Evolutionary conservation across 2,329 filamentous ascomycete species (phyloP), one percentile per base, ranked within the genome.

Genomic region (Monascus ruber): DNA sequence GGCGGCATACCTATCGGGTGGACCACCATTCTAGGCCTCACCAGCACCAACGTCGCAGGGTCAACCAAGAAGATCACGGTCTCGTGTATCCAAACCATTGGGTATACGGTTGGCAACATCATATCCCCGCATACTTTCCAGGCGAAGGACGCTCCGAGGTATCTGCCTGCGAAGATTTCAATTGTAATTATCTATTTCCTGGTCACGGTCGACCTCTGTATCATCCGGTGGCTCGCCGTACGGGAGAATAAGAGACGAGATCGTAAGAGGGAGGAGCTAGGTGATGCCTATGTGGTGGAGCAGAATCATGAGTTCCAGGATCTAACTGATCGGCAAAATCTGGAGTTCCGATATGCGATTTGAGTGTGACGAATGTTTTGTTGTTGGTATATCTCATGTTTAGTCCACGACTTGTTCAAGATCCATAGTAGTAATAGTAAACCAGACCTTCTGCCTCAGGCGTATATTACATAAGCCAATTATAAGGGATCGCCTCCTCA

Each of bases 101-200:
- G 54, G 2, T 63, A 64, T 39, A 59, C 55, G 0, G 52, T 65
- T 6, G 64, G 63, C 11, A 68, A 68, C 38, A 66, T 66, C 39
- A 65, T 68, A 35, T 58, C 54, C 0, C 64, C 63, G 1, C 63
- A 66, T 39, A 66, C 62, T 0, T 68, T 68, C 44, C 59, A 62
- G 41, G 49, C 54, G 5, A 50, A 52, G 4, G 59, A 62, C 24
- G 59, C 51, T 1, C 54, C 54, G n/a, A 29, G 46, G 7, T 54
- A 56, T 37, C 34, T 57, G 24, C 52, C 52, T 1, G 52, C 52
- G 9, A 54, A 55, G 37, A 52, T 55, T 26, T 50, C 51, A 1
- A 55, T 55, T 31, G 44, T 47, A n/a, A 47, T 55, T n/a, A 31
- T 52, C 10, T 54, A 53, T 26, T 45, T 48, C 26, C 42, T 54